A percentile compares a stretch with the other conserved stretches of the same genome.
Conservation (phyloP, 2,329 filamentous ascomycete genomes). For the Bimuria novae-zelandiae region DNA sequence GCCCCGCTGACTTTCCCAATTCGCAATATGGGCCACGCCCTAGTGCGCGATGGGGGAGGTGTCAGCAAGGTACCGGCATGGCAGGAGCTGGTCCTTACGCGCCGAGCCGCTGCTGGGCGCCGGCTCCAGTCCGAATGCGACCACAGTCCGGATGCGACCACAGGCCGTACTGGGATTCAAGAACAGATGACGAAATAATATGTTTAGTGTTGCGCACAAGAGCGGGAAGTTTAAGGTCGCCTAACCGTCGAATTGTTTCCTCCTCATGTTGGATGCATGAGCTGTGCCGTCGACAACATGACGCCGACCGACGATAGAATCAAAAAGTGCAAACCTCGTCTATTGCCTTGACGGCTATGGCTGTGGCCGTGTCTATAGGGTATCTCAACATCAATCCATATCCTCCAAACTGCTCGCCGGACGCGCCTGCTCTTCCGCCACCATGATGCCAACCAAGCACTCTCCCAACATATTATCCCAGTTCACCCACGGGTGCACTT, state of each 20-base stretch:
- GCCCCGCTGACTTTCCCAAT: not conserved
- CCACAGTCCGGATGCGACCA: too few relatives aligned
- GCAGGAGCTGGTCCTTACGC: not conserved
- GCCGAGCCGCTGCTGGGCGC: not conserved
- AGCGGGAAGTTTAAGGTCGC: too few relatives aligned
- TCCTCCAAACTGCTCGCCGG: conserved; percentile 54
- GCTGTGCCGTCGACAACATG: too few relatives aligned
- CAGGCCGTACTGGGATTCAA: too few relatives aligned
- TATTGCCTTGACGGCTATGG: conserved; percentile 5
- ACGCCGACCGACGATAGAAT: too few relatives aligned
- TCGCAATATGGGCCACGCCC: too few relatives aligned
- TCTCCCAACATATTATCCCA: conserved; percentile 69
- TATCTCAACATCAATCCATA: conserved; percentile 58
- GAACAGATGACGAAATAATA: too few relatives aligned
- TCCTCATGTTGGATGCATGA: too few relatives aligned
- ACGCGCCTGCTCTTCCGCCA: conserved; percentile 57
- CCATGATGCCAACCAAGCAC: conserved; percentile 65
- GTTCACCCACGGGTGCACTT: conserved; percentile 70
- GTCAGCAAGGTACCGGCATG: not conserved
- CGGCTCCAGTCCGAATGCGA: too few relatives aligned
- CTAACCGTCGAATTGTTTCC: too few relatives aligned
- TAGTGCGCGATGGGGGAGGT: not conserved
- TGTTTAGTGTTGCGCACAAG: too few relatives aligned
- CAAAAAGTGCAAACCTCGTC: not conserved
- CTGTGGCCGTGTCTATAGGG: conserved; percentile 20